A percentile compares a stretch with the other conserved stretches of the same genome.
Conservation (phyloP, 2,329 filamentous ascomycete species). For the Thyridium curvatum region DNA sequence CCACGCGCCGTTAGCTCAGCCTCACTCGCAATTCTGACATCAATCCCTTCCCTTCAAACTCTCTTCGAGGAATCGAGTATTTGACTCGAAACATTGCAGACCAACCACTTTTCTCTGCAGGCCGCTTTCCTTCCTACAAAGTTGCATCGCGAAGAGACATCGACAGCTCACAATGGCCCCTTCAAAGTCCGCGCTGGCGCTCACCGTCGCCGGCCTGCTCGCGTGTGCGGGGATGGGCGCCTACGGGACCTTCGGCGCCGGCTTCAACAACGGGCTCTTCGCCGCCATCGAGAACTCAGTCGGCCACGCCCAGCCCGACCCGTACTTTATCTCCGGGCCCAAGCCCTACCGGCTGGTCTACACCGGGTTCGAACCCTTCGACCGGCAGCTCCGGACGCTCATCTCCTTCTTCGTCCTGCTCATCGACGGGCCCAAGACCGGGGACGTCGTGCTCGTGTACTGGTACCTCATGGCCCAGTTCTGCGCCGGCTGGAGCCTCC, state of each 20-base stretch:
- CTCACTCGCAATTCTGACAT: no score
- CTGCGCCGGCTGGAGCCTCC: slow-evolving; percentile 8
- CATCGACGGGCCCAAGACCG: slow-evolving; percentile 8
- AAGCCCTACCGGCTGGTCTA: slow-evolving; percentile 6
- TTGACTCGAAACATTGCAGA: no score
- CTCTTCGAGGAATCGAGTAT: no score
- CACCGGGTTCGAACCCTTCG: slow-evolving; percentile 7
- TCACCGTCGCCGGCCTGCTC: not conserved
- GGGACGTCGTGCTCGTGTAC: slow-evolving; percentile 5
- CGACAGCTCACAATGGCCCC: no score
- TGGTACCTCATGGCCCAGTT: slow-evolving; percentile 11
- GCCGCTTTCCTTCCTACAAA: no score
- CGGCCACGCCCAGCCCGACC: not conserved
- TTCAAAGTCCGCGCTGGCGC: no score
- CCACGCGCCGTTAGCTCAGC: no score
- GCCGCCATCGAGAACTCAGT: slow-evolving; percentile 1
- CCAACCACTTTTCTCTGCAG: no score
- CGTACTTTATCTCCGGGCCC: slow-evolving; percentile 5
- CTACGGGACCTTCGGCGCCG: slow-evolving; percentile 1
- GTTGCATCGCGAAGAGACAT: slow-evolving; percentile 6
- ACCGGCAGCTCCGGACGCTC: slow-evolving; percentile 3
- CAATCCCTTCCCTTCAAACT: no score
- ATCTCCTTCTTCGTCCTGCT: slow-evolving; percentile 8
- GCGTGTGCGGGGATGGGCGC: not conserved
- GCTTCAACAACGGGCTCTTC: not conserved